Evolutionary conservation across 441 rosid genomes (phyloP).

Genomic region (Macaranga tanarius): DNA sequence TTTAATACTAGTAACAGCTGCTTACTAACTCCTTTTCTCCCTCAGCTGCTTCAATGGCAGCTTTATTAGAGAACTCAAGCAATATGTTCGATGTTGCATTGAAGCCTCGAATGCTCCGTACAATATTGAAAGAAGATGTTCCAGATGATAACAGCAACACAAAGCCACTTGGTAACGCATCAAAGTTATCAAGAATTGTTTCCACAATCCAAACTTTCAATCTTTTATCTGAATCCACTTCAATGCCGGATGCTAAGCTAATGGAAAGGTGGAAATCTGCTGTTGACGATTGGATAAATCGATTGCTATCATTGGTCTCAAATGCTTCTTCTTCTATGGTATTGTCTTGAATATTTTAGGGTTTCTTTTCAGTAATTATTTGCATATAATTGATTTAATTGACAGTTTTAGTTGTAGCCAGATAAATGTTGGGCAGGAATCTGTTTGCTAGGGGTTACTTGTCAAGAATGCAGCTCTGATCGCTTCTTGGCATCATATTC

Average conservation of each 20-base stretch:
- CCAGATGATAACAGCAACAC: conserved; percentile 44
- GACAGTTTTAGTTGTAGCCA: conserved; percentile 43
- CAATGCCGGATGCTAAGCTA: conserved; percentile 35
- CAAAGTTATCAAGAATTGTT: conserved; percentile 44
- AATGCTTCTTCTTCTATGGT: conserved; percentile 50
- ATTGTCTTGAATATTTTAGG: background rate
- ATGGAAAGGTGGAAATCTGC: conserved; percentile 53
- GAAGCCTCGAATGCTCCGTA: conserved; percentile 56
- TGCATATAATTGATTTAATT: background rate
- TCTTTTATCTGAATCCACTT: conserved; percentile 50
- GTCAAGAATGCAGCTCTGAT: conserved; percentile 63
- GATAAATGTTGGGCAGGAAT: conserved; percentile 86
- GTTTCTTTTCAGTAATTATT: background rate
- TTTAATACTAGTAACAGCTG: too few species aligned
- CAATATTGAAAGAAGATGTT: conserved; percentile 49
- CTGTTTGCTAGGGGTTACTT: conserved; percentile 75
- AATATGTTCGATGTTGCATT: conserved; percentile 53
- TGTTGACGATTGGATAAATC: conserved; percentile 65
- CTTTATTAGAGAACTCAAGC: conserved; percentile 16
- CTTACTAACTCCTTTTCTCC: too few species aligned
- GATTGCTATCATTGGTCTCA: conserved; percentile 44
- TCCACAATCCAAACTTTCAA: conserved; percentile 44
- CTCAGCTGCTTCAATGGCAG: conserved; percentile 18
- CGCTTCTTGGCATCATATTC: conserved; percentile 63
- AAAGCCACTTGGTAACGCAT: conserved; percentile 36